Percentiles rank a stretch among this genome's conserved stretches.
Conservation (phyloP, 257 asterid species). For the Jasminum sambac region DNA sequence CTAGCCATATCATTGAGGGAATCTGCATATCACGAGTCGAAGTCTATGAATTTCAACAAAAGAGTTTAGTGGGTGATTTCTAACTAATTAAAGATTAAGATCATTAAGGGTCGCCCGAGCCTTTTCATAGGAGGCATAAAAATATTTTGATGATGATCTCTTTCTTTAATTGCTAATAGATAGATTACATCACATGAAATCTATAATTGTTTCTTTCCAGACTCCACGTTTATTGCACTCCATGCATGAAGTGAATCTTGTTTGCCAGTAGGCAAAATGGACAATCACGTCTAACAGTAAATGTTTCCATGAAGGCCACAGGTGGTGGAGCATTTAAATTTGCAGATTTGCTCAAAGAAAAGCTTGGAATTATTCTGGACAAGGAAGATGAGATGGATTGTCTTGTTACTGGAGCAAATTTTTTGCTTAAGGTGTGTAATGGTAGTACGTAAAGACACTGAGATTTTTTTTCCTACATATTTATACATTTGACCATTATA, state of each 20-base stretch:
- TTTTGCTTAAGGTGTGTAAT: slow-evolving; percentile 76
- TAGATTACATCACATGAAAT: slow-evolving; percentile 19
- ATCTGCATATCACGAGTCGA: not conserved
- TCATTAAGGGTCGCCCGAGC: not conserved
- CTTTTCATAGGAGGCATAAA: not conserved
- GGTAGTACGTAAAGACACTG: slow-evolving; percentile 10
- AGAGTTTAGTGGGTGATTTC: not conserved
- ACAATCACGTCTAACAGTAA: slow-evolving; percentile 27
- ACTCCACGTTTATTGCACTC: slow-evolving; percentile 4
- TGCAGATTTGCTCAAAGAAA: slow-evolving; percentile 81
- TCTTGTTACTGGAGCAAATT: slow-evolving; percentile 94
- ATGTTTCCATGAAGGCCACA: slow-evolving; percentile 74
- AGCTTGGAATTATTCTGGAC: slow-evolving; percentile 81
- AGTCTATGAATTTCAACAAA: slow-evolving; percentile 5
- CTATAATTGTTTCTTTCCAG: not conserved
- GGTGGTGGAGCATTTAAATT: slow-evolving; percentile 98
- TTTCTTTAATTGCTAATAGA: not conserved
- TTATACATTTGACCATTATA: not conserved
- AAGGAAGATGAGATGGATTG: slow-evolving; percentile 94
- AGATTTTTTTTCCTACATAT: no score
- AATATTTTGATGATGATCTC: not conserved
- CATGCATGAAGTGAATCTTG: slow-evolving; percentile 1
- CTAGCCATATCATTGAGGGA: not conserved
- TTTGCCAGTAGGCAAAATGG: slow-evolving; percentile 14
- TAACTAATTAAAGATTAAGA: not conserved